A percentile compares a stretch with the other conserved stretches of the same genome.
Evolutionary conservation across 257 asterid species (phyloP).

Genomic region (Orobanche coerulescens): DNA sequence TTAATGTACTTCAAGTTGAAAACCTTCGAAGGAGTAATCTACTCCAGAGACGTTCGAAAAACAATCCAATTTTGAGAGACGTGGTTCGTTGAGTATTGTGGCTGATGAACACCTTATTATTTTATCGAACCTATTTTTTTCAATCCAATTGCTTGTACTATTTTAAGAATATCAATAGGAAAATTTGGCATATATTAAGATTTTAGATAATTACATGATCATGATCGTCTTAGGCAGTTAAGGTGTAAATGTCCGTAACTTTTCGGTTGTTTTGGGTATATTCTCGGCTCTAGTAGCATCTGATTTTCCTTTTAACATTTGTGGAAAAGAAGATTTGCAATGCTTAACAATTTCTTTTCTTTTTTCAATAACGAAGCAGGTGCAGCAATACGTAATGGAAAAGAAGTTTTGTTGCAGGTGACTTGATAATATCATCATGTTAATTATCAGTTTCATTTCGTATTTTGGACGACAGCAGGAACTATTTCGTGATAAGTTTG

Average conservation of each 20-base stretch:
- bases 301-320: not conserved
- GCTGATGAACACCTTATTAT: no score
- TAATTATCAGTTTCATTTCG: not conserved
- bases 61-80: no score
- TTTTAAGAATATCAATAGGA: no score
- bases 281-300: not conserved
- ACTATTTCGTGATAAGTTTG: constrained; percentile 20
- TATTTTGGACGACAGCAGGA: not conserved
- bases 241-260: not conserved
- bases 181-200: not conserved
- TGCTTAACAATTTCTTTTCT: constrained; percentile 16
- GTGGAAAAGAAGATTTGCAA: not conserved
- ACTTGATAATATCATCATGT: constrained; percentile 13
- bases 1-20: no score
- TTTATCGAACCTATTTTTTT: no score
- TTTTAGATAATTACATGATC: not conserved
- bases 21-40: no score
- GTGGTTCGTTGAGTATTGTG: no score
- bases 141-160: no score
- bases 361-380: constrained; percentile 36
- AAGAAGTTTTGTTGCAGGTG: constrained; percentile 80
- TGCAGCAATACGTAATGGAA: constrained; percentile 65
- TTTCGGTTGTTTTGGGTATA: not conserved
- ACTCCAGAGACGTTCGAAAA: no score
- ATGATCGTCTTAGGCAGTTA: constrained; percentile 8